Percentiles rank a stretch among this genome's conserved stretches.
Conservation (phyloP, 75 land plant species). For the Cryptomeria japonica region DNA sequence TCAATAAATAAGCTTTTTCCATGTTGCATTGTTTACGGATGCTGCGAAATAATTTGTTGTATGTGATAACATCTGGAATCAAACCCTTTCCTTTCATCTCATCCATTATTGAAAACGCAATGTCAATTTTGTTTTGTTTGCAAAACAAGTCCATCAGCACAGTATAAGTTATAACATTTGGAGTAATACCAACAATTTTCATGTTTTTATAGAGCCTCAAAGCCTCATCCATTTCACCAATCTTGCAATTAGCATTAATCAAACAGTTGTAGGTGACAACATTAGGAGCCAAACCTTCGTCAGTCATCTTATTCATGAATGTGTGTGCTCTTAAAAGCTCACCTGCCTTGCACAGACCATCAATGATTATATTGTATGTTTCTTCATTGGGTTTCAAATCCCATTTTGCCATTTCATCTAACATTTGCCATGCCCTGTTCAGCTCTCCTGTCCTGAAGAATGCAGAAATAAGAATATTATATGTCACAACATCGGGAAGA, state of each 20-base stretch:
- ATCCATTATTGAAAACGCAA: conserved; percentile 50
- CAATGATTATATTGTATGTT: conserved; percentile 56
- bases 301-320: conserved; percentile 47
- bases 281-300: conserved; percentile 37
- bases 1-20: conserved; percentile 7
- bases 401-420: conserved; percentile 42
- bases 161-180: conserved; percentile 74
- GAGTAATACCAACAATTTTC: conserved; percentile 34
- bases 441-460: conserved; percentile 55
- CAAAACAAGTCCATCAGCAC: conserved; percentile 53
- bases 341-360: conserved; percentile 39
- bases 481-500: conserved; percentile 41
- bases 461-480: conserved; percentile 38
- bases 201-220: conserved; percentile 46
- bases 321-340: conserved; percentile 31
- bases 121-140: conserved; percentile 40
- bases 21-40: conserved; percentile 41
- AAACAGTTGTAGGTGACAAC: conserved; percentile 71
- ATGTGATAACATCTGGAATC: conserved; percentile 54
- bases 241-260: conserved; percentile 45
- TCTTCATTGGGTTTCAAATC: conserved; percentile 41
- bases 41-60: conserved; percentile 52
- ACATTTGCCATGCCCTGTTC: conserved; percentile 34
- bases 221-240: conserved; percentile 41
- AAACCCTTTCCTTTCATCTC: conserved; percentile 59